These are phyloP conservation scores for Plectosphaerella cucumerina DNA, from an alignment of 2,329 filamentous ascomycete species.

Conservation along the genomic window DNA sequence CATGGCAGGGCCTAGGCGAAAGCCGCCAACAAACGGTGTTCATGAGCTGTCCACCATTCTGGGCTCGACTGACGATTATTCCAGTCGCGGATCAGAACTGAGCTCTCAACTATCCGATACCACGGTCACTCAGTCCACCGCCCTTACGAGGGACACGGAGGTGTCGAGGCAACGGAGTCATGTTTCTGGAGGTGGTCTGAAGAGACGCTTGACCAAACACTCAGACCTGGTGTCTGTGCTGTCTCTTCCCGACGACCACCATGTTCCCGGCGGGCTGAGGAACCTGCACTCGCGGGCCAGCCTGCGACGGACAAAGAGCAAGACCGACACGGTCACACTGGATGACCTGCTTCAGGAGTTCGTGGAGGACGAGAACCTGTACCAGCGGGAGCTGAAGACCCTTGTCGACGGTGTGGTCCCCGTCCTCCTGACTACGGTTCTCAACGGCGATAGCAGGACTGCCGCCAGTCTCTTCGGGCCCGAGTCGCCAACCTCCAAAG, in stretches of 20 bases:
- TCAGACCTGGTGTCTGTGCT: slow-evolving; percentile 92
- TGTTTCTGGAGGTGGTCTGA: slow-evolving; percentile 46
- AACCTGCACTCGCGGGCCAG: slow-evolving; percentile 76
- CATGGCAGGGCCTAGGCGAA: slow-evolving; percentile 28
- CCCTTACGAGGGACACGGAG: slow-evolving; percentile 41
- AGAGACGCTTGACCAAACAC: slow-evolving; percentile 80
- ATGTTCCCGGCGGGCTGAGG: slow-evolving; percentile 54
- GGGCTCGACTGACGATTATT: slow-evolving; percentile 43
- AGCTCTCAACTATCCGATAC: slow-evolving; percentile 45
- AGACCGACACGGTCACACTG: slow-evolving; percentile 63
- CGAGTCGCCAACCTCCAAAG: slow-evolving; percentile 45
- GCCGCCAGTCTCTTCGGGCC: slow-evolving; percentile 65
- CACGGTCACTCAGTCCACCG: slow-evolving; percentile 49
- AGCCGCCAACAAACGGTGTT: slow-evolving; percentile 49
- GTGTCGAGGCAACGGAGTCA: slow-evolving; percentile 42
- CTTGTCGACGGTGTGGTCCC: slow-evolving; percentile 94
- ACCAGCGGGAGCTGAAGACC: slow-evolving; percentile 86
- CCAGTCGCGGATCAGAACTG: slow-evolving; percentile 43
- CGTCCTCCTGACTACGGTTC: slow-evolving; percentile 79
- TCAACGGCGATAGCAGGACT: slow-evolving; percentile 64
- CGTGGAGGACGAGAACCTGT: slow-evolving; percentile 77
- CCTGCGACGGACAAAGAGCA: slow-evolving; percentile 68
- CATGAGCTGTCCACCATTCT: slow-evolving; percentile 56
- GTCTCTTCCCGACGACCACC: slow-evolving; percentile 61
- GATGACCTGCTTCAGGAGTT: slow-evolving; percentile 78